Conservation (phyloP, 2,329 filamentous ascomycete genomes). For the Aspergillus piperis region DNA sequence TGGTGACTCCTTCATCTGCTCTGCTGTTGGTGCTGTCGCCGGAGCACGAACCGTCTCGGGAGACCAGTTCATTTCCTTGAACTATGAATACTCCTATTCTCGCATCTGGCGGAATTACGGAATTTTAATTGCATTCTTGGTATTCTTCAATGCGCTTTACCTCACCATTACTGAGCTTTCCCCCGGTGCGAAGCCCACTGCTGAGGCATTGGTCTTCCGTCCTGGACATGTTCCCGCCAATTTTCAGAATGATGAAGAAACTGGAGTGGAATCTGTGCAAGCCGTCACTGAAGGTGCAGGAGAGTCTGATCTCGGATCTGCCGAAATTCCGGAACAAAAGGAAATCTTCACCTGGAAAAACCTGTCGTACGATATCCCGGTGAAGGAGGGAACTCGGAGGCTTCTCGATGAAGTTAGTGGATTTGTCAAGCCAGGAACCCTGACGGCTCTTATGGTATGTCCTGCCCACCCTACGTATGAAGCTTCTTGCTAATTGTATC, state of each 20-base stretch:
- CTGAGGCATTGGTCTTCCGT: slow-evolving; percentile 10
- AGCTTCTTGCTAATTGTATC: not conserved
- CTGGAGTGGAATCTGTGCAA: slow-evolving; percentile 6
- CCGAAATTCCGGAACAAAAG: slow-evolving; percentile 51
- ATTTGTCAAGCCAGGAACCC: slow-evolving; percentile 55
- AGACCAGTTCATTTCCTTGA: slow-evolving; percentile 56
- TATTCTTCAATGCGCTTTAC: not conserved
- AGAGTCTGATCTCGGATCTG: not conserved
- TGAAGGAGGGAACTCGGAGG: slow-evolving; percentile 70
- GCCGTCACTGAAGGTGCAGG: not conserved
- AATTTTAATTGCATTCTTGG: slow-evolving; percentile 54
- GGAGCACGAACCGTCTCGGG: slow-evolving; percentile 59
- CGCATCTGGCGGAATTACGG: slow-evolving; percentile 71
- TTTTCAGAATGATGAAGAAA: not conserved
- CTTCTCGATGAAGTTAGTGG: slow-evolving; percentile 55
- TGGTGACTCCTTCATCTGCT: slow-evolving; percentile 52
- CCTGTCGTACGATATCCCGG: slow-evolving; percentile 75
- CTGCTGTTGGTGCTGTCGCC: slow-evolving; percentile 56
- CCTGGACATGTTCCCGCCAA: not conserved
- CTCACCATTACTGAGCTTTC: not conserved
- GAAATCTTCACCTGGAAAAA: slow-evolving; percentile 81
- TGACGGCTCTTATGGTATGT: slow-evolving; percentile 55
- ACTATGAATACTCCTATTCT: slow-evolving; percentile 58
- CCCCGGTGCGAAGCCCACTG: not conserved
- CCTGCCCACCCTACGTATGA: not conserved